Evolutionary conservation across 805 yeast genomes (phyloP), one percentile per base, ranked within the genome.

Genomic region (Candida hispaniensis): DNA sequence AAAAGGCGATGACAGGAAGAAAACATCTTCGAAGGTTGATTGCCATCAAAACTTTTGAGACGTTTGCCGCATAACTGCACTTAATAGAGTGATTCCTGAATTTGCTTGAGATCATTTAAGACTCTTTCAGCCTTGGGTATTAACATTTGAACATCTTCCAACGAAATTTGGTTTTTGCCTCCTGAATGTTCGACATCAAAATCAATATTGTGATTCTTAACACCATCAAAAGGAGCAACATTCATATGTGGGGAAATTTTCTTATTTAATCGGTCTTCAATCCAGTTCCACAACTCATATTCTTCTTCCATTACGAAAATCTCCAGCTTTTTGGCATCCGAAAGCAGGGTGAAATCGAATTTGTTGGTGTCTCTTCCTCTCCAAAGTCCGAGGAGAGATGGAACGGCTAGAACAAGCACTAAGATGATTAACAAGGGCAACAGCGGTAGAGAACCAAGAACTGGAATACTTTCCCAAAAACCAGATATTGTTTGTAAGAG

Each of bases 271-370:
- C 70, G 61, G 41, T 59, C 61, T 26, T 64, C 64, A 26, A 80
- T 63, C 93, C 93, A 80, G 28, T 71, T 66, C 91, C 91, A 80
- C 26, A 80, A 49, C 14, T 66, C 65, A 11, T 66, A 61, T 53
- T 80, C 85, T 41, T 73, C 69, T 38, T 63, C 60, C 41, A 59
- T 46, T 12, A 55, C 46, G 42, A 57, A 39, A 41, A 58, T 35
- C 18, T 41, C 40, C 35, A 34, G 24, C 30, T 44, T 34, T 18
- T 38, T 41, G 18, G 27, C 29, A 49, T 24, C 40, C 47, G 62
- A 28, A 41, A 44, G 38, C 26, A 25, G 32, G 21, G 23, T 34
- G 16, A 15, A 21, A 19, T 34, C 38, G 20, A 34, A 25, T 26
- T 34, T 34, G 38, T 34, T 20, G 10, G 21, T 35, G 22, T 25